Conservation (phyloP, 805 yeast genomes). For the Yarrowia deformans region DNA sequence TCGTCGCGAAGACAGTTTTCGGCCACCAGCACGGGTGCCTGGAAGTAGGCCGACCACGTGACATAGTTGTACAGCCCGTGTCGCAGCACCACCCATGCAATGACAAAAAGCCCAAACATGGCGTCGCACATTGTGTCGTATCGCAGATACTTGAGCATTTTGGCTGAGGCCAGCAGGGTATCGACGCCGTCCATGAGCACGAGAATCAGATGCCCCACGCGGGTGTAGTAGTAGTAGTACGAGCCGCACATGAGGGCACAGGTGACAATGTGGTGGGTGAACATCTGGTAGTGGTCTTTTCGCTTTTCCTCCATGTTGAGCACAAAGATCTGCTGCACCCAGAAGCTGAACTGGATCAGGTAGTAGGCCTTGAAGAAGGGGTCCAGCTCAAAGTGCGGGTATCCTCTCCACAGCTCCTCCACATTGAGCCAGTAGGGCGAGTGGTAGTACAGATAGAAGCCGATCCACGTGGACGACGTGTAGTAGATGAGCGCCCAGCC, state of each 20-base stretch:
- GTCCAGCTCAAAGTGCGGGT: conserved; percentile 76
- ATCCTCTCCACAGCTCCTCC: conserved; percentile 65
- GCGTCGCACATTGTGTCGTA: conserved; percentile 66
- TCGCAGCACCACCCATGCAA: conserved; percentile 73
- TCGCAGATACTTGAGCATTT: conserved; percentile 77
- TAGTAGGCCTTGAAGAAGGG: conserved; percentile 69
- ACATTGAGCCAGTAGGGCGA: conserved; percentile 68
- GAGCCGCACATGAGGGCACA: conserved; percentile 71
- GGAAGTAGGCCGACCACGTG: conserved; percentile 63
- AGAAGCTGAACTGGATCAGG: conserved; percentile 72
- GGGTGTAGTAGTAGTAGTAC: conserved; percentile 72
- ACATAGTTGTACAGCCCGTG: conserved; percentile 77
- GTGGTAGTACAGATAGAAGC: conserved; percentile 62
- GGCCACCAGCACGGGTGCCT: conserved; percentile 55
- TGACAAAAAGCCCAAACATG: conserved; percentile 70
- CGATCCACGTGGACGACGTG: conserved; percentile 61
- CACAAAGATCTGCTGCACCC: conserved; percentile 82
- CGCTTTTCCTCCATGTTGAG: conserved; percentile 79
- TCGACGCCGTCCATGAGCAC: conserved; percentile 87
- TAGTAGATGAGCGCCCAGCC: conserved; percentile 77
- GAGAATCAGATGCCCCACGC: conserved; percentile 80
- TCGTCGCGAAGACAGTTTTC: conserved; percentile 46
- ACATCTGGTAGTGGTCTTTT: conserved; percentile 87
- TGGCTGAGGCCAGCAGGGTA: conserved; percentile 72
- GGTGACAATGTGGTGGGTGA: conserved; percentile 86